phyloP scores from a whole-genome alignment of 2,329 filamentous ascomycete genomes.

The Rutstroemia sydowiana region DNA sequence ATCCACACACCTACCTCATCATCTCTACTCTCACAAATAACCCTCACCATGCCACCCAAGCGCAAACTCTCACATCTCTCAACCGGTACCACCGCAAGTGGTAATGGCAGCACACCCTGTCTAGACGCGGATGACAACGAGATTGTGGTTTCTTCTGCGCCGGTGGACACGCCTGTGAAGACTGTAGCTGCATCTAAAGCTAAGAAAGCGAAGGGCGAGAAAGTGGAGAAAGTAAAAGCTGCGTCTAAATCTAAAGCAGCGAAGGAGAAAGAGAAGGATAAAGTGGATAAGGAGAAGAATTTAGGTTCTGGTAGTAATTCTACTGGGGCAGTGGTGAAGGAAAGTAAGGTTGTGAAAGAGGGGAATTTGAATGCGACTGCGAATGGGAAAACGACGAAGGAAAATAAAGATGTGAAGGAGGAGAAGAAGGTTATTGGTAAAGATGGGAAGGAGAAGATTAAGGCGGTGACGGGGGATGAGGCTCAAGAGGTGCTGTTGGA shows the following conservation, averaged over 20 bases:
- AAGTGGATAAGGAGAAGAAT: constrained; percentile 12
- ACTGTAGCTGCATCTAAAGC: neutral
- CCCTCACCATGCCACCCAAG: constrained; percentile 3
- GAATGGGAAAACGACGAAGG: constrained; percentile 1
- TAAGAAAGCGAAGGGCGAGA: constrained; percentile 1
- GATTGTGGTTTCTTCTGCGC: neutral
- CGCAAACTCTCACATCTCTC: constrained; percentile 2
- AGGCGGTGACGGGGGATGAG: constrained; percentile 26
- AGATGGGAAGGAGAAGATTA: constrained; percentile 25
- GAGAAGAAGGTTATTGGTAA: constrained; percentile 8
- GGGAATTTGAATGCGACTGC: neutral
- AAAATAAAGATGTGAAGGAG: constrained; percentile 2
- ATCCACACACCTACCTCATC: neutral
- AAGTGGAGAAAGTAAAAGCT: constrained; percentile 13
- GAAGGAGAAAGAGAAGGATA: constrained; percentile 11
- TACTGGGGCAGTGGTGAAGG: too few relatives aligned
- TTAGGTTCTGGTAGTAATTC: too few relatives aligned
- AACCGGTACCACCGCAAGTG: neutral
- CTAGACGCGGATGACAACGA: neutral
- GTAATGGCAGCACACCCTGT: neutral
- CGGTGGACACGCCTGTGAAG: neutral
- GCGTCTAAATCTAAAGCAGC: neutral
- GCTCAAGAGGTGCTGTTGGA: constrained; percentile 30
- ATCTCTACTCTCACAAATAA: neutral
- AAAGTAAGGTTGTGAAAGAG: neutral